Conservation (phyloP, 2,329 filamentous ascomycete species). For the Metarhizium robertsii region DNA sequence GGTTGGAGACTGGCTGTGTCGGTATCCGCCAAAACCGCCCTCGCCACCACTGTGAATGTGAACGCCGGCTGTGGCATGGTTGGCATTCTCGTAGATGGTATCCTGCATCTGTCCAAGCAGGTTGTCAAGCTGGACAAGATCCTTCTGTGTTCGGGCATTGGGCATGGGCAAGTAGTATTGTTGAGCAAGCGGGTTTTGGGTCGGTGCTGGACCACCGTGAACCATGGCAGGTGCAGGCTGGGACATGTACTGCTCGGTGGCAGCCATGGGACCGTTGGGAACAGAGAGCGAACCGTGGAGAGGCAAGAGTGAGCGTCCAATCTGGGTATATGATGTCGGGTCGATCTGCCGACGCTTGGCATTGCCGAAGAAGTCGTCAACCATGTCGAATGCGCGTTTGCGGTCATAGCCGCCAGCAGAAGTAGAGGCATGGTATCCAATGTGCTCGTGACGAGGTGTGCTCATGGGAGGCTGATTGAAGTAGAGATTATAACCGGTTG, state of each 20-base stretch:
- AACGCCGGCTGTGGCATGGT: conserved; percentile 70
- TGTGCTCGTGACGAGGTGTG: conserved; percentile 46
- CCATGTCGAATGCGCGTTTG: conserved; percentile 77
- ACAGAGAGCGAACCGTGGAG: conserved; percentile 64
- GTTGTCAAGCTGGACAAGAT: conserved; percentile 87
- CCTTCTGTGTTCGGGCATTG: conserved; percentile 85
- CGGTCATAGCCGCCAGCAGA: conserved; percentile 52
- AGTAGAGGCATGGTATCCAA: conserved; percentile 46
- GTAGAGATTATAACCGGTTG: conserved; percentile 63
- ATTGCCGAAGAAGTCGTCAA: conserved; percentile 91
- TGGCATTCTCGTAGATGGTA: conserved; percentile 89
- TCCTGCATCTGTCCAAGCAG: conserved; percentile 94
- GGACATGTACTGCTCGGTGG: conserved; percentile 45
- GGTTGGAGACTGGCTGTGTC: conserved; percentile 46
- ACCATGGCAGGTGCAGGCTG: conserved; percentile 32
- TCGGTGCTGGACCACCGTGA: conserved; percentile 46
- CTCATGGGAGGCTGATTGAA: conserved; percentile 58
- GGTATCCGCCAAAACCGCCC: conserved; percentile 49
- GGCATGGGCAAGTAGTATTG: conserved; percentile 84
- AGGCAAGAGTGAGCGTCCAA: conserved; percentile 79
- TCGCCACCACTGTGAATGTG: conserved; percentile 67
- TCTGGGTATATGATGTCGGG: conserved; percentile 79
- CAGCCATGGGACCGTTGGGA: conserved; percentile 38
- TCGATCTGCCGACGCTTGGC: conserved; percentile 89
- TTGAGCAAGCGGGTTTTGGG: conserved; percentile 49